Base-by-base conservation (phyloP, 106 monocot genomes). In the Allium sativum region DNA sequence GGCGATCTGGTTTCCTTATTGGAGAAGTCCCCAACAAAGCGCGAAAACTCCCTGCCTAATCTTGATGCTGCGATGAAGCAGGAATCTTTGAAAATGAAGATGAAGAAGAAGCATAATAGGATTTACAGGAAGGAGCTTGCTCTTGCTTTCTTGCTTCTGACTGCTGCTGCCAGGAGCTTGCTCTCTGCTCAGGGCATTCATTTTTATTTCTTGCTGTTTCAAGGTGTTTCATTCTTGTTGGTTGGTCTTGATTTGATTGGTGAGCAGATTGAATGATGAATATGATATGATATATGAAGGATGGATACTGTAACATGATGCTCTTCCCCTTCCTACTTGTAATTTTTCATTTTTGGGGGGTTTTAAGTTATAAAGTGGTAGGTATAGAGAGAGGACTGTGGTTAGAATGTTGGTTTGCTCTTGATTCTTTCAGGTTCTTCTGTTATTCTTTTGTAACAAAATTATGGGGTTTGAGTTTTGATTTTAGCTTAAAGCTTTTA, bases 141-240 rank as follows among this genome's bases (percentile, higher is more conserved):
- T 2, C 82, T 96, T 5, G 83, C 95, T 9, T 82, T 87, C 31
- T 76, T 96, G 18, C 84, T 96, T 10, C 67, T 96, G 14, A 96
- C 82, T 18, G 95, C 95, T 14, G 61, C 95, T 3, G 73, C 78
- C 5, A 70, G 95, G 45, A 90, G 90, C 52, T 53, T 96, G 77
- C 80, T 96, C 14, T 90, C 95, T 1, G 87, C 90, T 3, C 90
- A 96, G 70, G 95, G 95, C 14, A 82, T 96, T 53, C 95, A 96
- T 59, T 96, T 96, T 73, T 96, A 96, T 74, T 96, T 96, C 73
- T 63, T 96, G 31, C 79, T 96, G 61, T 90, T 90, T 55, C 95
- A 96, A 68, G 95, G 95, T 11, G 57, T 90, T 48, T 87, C 90
- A 0, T 96, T 96, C 82, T 68, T 96, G 77, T 62, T 90, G 68